Percentiles rank a stretch among this genome's conserved stretches.
Evolutionary conservation across 805 yeast species (phyloP).

Genomic region (Starmera pachycereana): DNA sequence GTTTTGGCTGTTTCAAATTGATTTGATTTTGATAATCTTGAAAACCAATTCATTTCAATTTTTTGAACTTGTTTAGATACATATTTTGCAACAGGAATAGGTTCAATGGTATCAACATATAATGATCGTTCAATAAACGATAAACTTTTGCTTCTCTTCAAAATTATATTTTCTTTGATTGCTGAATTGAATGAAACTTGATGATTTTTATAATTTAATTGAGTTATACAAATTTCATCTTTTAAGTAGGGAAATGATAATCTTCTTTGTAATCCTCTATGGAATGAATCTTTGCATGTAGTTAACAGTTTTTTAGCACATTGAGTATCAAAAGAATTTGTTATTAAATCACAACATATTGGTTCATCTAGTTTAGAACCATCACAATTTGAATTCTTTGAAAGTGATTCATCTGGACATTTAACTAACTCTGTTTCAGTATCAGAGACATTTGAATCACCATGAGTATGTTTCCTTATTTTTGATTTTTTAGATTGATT

Average conservation of each 20-base stretch:
- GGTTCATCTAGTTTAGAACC: neutral
- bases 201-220: constrained; percentile 18
- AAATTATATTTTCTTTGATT: neutral
- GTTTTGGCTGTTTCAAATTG: neutral
- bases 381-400: neutral
- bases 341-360: neutral
- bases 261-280: constrained; percentile 23
- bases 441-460: too few species aligned
- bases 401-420: too few species aligned
- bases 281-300: constrained; percentile 4
- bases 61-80: constrained; percentile 6
- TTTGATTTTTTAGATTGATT: constrained; percentile 12
- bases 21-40: neutral
- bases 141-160: constrained; percentile 27
- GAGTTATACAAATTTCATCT: constrained; percentile 22
- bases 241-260: constrained; percentile 28
- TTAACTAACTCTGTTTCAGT: too few species aligned
- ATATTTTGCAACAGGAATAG: constrained; percentile 4
- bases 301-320: neutral
- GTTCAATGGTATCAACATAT: constrained; percentile 5
- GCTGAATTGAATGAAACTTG: constrained; percentile 3
- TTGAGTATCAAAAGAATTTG: neutral
- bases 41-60: constrained; percentile 1
- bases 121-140: constrained; percentile 19
- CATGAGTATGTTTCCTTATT: too few species aligned